Evolutionary conservation across 2,329 filamentous ascomycete species (phyloP).

Genomic region (Aureobasidium subglaciale): DNA sequence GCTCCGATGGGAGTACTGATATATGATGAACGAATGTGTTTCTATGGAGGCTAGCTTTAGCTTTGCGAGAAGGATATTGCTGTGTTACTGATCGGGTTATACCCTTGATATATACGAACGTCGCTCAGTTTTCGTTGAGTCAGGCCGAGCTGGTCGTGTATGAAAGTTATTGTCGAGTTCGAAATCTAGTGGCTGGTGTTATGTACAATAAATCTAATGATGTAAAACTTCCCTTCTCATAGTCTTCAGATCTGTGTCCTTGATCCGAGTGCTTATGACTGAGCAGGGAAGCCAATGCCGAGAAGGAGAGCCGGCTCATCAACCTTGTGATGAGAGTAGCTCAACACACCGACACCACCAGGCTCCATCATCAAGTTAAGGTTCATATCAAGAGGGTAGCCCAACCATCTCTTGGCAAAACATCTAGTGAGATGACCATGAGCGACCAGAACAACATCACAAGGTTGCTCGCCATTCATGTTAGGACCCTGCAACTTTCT

Average conservation of each 20-base stretch:
- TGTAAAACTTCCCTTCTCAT: background rate
- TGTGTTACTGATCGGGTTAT: too few relatives aligned
- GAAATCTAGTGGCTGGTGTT: too few relatives aligned
- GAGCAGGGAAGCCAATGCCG: constrained; percentile 25
- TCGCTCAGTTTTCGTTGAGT: too few relatives aligned
- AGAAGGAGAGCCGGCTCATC: constrained; percentile 46
- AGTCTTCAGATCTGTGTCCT: too few relatives aligned
- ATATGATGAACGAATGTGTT: too few relatives aligned
- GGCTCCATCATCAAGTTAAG: constrained; percentile 72
- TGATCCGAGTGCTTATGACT: background rate
- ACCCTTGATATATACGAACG: too few relatives aligned
- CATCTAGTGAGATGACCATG: constrained; percentile 85
- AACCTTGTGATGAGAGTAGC: constrained; percentile 44
- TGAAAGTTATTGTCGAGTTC: too few relatives aligned
- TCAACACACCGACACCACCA: constrained; percentile 45
- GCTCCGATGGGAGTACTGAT: too few relatives aligned
- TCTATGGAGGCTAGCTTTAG: too few relatives aligned
- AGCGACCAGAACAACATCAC: constrained; percentile 75
- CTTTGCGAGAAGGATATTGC: too few relatives aligned
- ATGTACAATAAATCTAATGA: background rate
- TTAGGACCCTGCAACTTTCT: constrained; percentile 44
- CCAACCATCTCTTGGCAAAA: constrained; percentile 81
- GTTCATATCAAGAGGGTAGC: constrained; percentile 64
- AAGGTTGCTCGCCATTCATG: constrained; percentile 35
- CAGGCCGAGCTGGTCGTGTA: too few relatives aligned